Conservation (phyloP, 163 green algal genomes). For the Chloroidium sp. region DNA sequence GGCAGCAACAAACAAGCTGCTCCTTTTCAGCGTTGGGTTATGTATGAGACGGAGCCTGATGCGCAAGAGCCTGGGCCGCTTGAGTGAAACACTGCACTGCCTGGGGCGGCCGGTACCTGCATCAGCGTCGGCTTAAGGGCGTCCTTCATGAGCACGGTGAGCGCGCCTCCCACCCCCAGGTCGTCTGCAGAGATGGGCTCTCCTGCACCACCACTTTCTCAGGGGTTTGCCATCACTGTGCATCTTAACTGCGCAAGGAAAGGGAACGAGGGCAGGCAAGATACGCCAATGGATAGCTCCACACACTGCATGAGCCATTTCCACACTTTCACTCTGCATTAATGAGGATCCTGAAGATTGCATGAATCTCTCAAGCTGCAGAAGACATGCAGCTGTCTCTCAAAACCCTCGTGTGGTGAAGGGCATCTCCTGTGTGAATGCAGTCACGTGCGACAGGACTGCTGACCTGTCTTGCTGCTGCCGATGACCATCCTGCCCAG, state of each 20-base stretch:
- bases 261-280: background rate
- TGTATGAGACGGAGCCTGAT: no score
- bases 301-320: no score
- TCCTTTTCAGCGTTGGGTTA: no score
- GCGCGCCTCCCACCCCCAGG: constrained; percentile 84
- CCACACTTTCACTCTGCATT: no score
- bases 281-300: background rate
- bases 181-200: constrained; percentile 87
- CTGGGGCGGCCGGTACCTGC: constrained; percentile 7
- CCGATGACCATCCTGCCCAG: constrained; percentile 88
- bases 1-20: no score
- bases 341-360: no score
- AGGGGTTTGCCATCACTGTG: background rate
- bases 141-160: constrained; percentile 96
- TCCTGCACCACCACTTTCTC: constrained; percentile 22
- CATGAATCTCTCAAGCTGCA: no score
- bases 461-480: constrained; percentile 25
- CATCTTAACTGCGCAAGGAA: background rate
- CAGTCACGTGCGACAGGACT: no score
- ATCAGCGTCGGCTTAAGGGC: constrained; percentile 92
- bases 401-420: no score
- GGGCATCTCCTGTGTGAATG: no score
- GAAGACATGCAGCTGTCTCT: no score
- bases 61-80: no score
- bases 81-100: constrained; percentile 4